Evolutionary conservation across 2,329 filamentous ascomycete species (phyloP), one percentile per base, ranked within the genome.

Genomic region (Penicillium italicum): DNA sequence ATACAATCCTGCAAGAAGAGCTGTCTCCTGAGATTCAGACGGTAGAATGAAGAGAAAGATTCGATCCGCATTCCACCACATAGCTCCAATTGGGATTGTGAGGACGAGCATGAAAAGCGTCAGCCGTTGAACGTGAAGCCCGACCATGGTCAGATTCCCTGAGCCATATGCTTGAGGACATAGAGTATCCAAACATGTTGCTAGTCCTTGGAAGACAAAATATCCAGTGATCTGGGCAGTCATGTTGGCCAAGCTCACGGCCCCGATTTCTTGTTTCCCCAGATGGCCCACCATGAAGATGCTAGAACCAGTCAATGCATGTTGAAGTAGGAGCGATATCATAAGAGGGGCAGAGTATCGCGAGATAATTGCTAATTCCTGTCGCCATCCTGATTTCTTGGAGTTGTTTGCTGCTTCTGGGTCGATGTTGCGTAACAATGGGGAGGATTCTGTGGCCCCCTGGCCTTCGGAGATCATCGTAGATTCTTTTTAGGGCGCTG

Each of bases 161-260:
- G 88, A 92, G 3, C 92, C 91, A 68, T 93, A 96, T 1, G 92
- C 92, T 72, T 96, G 91, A 0, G 91, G 85, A 71, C 91, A 96
- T 4, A 97, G 83, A 0, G 91, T 96, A 72, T 96, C 91, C 22
- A 97, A 79, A 59, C 86, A 89, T 8, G 91, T 96, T 0, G 90
- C 87, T 12, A 96, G 81, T n/a, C 90, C 88, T 68, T 90, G 87
- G 67, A 89, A 87, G 16, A 88, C 83, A 0, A 87, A 86, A 63
- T 87, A 85, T 57, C 87, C 89, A 22, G 82, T 87, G 63, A 91
- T 91, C 61, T 85, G 89, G 36, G 86, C 85, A 2, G 87, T 88
- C 88, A 91, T 91, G 61, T 84, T 85, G 16, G 83, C 85, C 59
- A 88, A 72, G 64, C 80, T 84, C 30, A 87, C 82, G 1, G 85